phyloP scores from a whole-genome alignment of 2,329 filamentous ascomycete species.

The Nigrograna mackinnonii region DNA sequence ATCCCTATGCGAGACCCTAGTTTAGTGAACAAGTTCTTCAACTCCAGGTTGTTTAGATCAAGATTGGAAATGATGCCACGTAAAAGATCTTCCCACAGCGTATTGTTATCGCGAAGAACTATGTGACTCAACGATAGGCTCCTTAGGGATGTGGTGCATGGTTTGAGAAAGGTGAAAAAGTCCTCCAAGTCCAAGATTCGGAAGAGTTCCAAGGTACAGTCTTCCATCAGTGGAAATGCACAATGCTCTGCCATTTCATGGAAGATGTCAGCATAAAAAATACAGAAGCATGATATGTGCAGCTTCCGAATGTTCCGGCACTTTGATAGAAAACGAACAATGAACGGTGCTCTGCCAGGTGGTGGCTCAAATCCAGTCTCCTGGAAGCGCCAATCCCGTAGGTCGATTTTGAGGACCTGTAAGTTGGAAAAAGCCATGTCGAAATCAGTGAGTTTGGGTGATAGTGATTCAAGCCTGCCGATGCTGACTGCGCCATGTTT shows the following conservation, averaged over 20 bases:
- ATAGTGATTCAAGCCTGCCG: slow-evolving; percentile 21
- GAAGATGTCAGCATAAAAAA: slow-evolving; percentile 24
- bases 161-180: slow-evolving; percentile 17
- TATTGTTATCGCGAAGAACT: slow-evolving; percentile 11
- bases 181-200: slow-evolving; percentile 10
- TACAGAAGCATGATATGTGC: slow-evolving; percentile 26
- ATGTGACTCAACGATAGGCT: slow-evolving; percentile 15
- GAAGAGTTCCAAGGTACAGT: slow-evolving; percentile 21
- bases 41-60: slow-evolving; percentile 9
- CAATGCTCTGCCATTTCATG: slow-evolving; percentile 24
- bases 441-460: slow-evolving; percentile 13
- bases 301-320: slow-evolving; percentile 16
- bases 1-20: slow-evolving; percentile 9
- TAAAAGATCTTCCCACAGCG: slow-evolving; percentile 18
- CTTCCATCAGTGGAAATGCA: slow-evolving; percentile 13
- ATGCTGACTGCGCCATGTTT: slow-evolving; percentile 21
- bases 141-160: slow-evolving; percentile 10
- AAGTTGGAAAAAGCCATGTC: slow-evolving; percentile 12
- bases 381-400: slow-evolving; percentile 29
- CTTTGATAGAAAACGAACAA: slow-evolving; percentile 30
- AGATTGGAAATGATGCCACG: slow-evolving; percentile 11
- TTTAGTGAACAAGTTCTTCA: slow-evolving; percentile 15
- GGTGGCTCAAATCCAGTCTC: slow-evolving; percentile 27
- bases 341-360: slow-evolving; percentile 19
- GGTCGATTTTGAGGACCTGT: slow-evolving; percentile 19